phyloP scores from a whole-genome alignment of 805 yeast genomes.

The Pichia ethanolica region DNA sequence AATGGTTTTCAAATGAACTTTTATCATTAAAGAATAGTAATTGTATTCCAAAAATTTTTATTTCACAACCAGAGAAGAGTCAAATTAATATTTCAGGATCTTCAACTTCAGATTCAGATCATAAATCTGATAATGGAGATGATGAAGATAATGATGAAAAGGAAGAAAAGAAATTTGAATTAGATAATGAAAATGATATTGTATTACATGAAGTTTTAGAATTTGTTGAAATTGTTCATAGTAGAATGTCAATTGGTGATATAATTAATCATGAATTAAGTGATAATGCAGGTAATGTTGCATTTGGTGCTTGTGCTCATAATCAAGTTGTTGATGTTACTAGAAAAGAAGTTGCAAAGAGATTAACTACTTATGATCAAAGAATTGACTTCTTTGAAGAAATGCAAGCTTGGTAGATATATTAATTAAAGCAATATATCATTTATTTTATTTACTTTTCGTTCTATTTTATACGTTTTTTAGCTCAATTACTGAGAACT shows the following conservation, averaged over 20 bases:
- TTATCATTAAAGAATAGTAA: conserved; percentile 27
- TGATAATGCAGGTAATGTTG: conserved; percentile 33
- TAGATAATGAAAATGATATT: neutral
- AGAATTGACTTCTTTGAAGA: conserved; percentile 29
- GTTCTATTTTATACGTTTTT: too few relatives aligned
- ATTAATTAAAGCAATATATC: neutral
- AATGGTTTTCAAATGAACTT: conserved; percentile 43
- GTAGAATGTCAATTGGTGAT: conserved; percentile 34
- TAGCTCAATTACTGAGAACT: too few relatives aligned
- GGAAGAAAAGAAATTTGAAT: neutral
- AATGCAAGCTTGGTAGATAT: conserved; percentile 28
- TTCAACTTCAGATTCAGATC: neutral
- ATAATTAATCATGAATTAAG: conserved; percentile 32
- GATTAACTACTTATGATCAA: conserved; percentile 8
- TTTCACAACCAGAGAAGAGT: conserved; percentile 29
- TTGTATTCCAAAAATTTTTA: conserved; percentile 34
- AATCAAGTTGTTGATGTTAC: conserved; percentile 31
- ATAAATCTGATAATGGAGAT: neutral
- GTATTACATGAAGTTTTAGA: neutral
- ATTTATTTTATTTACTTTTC: neutral
- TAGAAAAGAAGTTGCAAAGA: conserved; percentile 20
- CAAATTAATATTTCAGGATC: neutral
- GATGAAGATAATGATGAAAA: neutral
- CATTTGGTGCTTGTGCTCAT: conserved; percentile 45
- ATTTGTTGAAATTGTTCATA: conserved; percentile 36